Conservation (phyloP, 805 yeast species). For the Monosporozyma solicola region DNA sequence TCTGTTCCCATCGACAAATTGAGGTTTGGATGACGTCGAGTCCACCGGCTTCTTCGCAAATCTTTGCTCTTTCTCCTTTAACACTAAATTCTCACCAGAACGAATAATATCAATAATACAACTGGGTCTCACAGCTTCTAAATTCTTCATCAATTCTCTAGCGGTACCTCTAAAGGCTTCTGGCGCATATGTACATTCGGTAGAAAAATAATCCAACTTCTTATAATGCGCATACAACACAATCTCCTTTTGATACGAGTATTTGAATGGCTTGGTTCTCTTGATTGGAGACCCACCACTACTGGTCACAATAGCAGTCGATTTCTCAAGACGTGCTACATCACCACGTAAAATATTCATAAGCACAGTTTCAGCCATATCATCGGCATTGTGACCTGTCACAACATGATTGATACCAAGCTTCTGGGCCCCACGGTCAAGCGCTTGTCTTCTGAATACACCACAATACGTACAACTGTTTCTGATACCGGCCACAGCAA, state of each 20-base stretch:
- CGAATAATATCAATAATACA: constrained; percentile 90
- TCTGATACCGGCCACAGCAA: constrained; percentile 84
- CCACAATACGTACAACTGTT: constrained; percentile 98
- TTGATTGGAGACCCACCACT: constrained; percentile 82
- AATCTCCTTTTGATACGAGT: constrained; percentile 92
- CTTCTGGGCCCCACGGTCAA: constrained; percentile 90
- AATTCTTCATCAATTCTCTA: constrained; percentile 77
- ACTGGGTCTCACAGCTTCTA: constrained; percentile 85
- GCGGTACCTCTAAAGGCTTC: constrained; percentile 98
- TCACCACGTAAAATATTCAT: constrained; percentile 97
- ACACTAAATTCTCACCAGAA: constrained; percentile 79
- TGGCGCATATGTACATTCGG: constrained; percentile 97
- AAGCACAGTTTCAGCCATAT: constrained; percentile 95
- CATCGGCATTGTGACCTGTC: constrained; percentile 98
- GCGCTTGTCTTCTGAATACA: constrained; percentile 89
- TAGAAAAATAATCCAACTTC: constrained; percentile 88
- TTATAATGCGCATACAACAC: constrained; percentile 95
- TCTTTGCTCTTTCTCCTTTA: constrained; percentile 44
- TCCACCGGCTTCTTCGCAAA: constrained; percentile 22
- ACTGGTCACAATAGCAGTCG: constrained; percentile 77
- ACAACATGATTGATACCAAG: constrained; percentile 83
- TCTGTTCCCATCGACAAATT: constrained; percentile 52
- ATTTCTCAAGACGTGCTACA: constrained; percentile 80
- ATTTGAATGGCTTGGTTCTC: constrained; percentile 92
- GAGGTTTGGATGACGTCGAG: constrained; percentile 8